Evolutionary conservation across 345 rosid genomes (phyloP).

Genomic region (Erodium maritimum): DNA sequence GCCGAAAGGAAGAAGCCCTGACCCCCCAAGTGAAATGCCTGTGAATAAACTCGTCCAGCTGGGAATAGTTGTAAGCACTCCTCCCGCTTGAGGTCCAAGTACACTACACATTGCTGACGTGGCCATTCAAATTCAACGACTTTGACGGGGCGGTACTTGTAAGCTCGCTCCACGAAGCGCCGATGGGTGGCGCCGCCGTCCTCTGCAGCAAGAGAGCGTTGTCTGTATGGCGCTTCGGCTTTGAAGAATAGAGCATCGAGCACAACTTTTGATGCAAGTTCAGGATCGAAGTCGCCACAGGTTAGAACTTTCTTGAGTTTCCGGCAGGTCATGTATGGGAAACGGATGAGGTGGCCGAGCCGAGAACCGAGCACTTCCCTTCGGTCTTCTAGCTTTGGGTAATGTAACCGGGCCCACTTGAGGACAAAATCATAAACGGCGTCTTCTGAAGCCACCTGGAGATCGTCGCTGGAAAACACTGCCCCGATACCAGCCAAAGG

Average conservation of each 20-base stretch:
- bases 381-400: constrained; percentile 53
- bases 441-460: constrained; percentile 64
- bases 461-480: constrained; percentile 57
- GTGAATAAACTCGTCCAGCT: constrained; percentile 46
- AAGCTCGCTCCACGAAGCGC: constrained; percentile 62
- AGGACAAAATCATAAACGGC: constrained; percentile 53
- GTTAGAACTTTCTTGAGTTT: constrained; percentile 57
- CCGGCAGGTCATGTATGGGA: constrained; percentile 63
- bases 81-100: constrained; percentile 60
- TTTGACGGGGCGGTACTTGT: constrained; percentile 59
- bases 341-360: constrained; percentile 56
- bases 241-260: constrained; percentile 73
- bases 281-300: constrained; percentile 55
- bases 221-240: constrained; percentile 46
- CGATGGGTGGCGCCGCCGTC: constrained; percentile 20
- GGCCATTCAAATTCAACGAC: constrained; percentile 67
- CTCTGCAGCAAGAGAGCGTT: constrained; percentile 33
- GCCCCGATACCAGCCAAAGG: constrained; percentile 74
- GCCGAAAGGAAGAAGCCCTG: constrained; percentile 59
- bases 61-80: constrained; percentile 51
- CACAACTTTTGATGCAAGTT: constrained; percentile 45
- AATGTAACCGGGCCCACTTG: constrained; percentile 61
- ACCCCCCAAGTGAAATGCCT: constrained; percentile 64
- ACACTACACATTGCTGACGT: constrained; percentile 54
- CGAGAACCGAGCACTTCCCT: constrained; percentile 39